Evolutionary conservation across 495 filamentous ascomycete genomes (phyloP), one percentile per base, ranked within the genome.

Genomic region (Tuber aestivum): DNA sequence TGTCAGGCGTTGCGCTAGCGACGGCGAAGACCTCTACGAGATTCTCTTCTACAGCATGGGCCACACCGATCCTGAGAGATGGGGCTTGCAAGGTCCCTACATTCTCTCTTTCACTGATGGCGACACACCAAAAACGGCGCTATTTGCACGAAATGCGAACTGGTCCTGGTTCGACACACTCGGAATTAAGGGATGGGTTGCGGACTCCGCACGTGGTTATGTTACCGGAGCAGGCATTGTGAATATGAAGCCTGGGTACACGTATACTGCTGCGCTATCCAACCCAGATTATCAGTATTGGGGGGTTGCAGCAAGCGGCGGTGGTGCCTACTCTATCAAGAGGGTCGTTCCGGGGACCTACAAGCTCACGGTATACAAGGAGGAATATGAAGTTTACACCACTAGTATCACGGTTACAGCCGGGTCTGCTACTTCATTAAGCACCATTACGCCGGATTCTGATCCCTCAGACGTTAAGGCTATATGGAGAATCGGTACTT

Each of bases 31-130:
- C 40, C 75, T 78, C 23, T 78, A 73, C 41, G 74, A 73, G 70
- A 77, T 78, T 56, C 45, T 78, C 27, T 78, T 84, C 20, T 90
- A 84, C 82, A 86, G 89, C 40, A 88, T 86, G 84, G 89, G 90
- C 38, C 83, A 78, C 40, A 84, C 83, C 0, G 83, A 84, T 72
- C 70, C 81, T 38, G 76, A 80, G 75, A 80, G 83, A 27, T 80
- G 79, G 72, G 83, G 83, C 32, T 83, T 84, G 79, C 78, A 82
- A 73, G 83, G 83, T 12, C 83, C 83, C 7, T 84, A 84, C 38
- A 78, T 84, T 40, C 82, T 84, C 72, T 73, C 76, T 44, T 83
- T 84, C 72, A 81, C 78, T 18, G 78, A 72, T 44, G 83, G 79
- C 40, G 83, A 78, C 20, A 74, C 83, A 18, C 83, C 83, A 14